These are phyloP conservation scores for Telfairia occidentalis DNA, from an alignment of 331 rosid genomes.

Conservation along the genomic window DNA sequence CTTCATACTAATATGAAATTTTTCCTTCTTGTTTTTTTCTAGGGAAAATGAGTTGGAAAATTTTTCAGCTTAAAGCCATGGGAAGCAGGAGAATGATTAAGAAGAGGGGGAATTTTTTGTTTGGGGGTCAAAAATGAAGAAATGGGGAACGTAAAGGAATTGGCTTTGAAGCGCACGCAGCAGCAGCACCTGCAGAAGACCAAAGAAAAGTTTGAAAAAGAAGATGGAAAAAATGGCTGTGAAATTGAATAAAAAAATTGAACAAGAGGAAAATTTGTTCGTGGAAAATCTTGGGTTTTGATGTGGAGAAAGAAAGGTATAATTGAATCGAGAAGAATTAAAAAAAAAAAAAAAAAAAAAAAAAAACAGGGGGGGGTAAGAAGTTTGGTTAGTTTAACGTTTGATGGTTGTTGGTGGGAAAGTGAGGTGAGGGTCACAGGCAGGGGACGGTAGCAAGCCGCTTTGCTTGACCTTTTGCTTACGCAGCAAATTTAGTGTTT, in stretches of 20 bases:
- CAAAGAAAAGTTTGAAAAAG: constrained; percentile 5
- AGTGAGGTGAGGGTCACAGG: constrained; percentile 11
- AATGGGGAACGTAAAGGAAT: constrained; percentile 3
- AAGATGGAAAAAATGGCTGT: neutral
- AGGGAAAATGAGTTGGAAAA: neutral
- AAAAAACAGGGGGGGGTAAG: neutral
- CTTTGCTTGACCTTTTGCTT: constrained; percentile 13
- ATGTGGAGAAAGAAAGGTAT: neutral
- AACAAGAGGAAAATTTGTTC: neutral
- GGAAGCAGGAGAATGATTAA: neutral
- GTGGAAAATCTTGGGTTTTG: neutral
- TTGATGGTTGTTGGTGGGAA: constrained; percentile 10
- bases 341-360: neutral
- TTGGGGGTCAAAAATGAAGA: neutral
- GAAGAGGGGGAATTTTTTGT: neutral
- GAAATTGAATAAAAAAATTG: neutral
- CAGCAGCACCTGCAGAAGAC: neutral
- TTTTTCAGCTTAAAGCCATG: constrained; percentile 4
- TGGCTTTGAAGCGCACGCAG: constrained; percentile 6
- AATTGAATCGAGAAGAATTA: neutral
- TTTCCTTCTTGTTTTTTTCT: neutral
- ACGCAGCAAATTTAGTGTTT: constrained; percentile 12
- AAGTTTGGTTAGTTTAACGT: neutral
- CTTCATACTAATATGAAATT: constrained; percentile 6
- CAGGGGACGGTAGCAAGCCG: constrained; percentile 9